Evolutionary conservation across 2,329 filamentous ascomycete genomes (phyloP).

Genomic region (Diatrype stigma): DNA sequence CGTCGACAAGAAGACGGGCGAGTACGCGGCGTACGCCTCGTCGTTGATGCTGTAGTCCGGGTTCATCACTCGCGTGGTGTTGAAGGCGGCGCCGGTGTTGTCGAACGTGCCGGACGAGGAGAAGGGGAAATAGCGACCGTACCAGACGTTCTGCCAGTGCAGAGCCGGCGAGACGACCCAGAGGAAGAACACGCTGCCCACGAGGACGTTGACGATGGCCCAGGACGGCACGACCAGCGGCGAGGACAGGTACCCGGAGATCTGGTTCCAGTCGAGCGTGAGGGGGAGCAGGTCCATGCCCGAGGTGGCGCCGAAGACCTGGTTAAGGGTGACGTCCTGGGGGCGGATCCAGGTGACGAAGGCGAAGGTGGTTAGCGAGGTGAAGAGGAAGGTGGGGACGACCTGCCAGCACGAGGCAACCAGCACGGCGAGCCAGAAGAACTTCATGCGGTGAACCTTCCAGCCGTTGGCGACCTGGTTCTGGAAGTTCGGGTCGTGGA

Average conservation of each 20-base stretch:
- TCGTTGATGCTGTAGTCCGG: conserved; percentile 54
- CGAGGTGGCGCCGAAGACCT: conserved; percentile 59
- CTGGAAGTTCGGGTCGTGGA: conserved; percentile 53
- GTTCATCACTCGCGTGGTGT: conserved; percentile 57
- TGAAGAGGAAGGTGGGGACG: background rate
- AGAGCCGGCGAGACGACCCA: conserved; percentile 54
- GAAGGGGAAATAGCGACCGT: conserved; percentile 57
- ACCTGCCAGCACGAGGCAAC: too few relatives aligned
- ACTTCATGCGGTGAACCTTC: conserved; percentile 29
- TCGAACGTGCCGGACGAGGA: conserved; percentile 59
- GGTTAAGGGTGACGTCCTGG: conserved; percentile 55
- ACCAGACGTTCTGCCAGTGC: conserved; percentile 55
- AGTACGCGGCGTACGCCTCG: conserved; percentile 59
- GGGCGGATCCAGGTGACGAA: conserved; percentile 50
- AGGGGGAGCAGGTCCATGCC: conserved; percentile 60
- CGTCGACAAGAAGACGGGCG: conserved; percentile 60
- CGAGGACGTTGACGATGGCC: conserved; percentile 55
- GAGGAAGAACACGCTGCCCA: conserved; percentile 52
- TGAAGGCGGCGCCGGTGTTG: conserved; percentile 57
- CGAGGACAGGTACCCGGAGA: conserved; percentile 52
- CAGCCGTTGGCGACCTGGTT: conserved; percentile 46
- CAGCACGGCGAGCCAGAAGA: background rate
- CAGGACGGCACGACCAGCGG: conserved; percentile 58
- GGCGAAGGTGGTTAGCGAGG: conserved; percentile 17
- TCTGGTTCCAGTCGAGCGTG: conserved; percentile 63